Conservation (phyloP, 2,329 filamentous ascomycete species). For the Dactylellina haptotyla region DNA sequence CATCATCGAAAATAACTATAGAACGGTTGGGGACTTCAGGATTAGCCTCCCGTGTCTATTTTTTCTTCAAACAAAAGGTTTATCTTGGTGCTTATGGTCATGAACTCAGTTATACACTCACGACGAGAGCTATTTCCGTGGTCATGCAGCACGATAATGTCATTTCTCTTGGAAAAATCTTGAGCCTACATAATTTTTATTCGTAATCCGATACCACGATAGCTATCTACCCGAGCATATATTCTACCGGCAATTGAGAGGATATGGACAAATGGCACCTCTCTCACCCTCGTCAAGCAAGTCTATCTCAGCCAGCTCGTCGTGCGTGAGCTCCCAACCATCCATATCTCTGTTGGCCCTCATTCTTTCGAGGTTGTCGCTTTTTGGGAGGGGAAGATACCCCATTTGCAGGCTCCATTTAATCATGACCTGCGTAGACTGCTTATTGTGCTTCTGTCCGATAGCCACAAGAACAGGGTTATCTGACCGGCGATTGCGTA, state of each 20-base stretch:
- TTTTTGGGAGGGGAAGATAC: constrained; percentile 79
- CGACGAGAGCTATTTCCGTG: background rate
- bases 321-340: constrained; percentile 70
- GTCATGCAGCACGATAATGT: background rate
- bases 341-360: constrained; percentile 72
- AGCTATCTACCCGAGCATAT: background rate
- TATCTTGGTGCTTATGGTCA: no score
- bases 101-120: no score
- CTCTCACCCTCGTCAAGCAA: constrained; percentile 68
- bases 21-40: no score
- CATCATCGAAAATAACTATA: no score
- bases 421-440: constrained; percentile 77
- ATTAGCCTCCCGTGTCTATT: background rate
- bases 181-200: background rate
- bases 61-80: background rate
- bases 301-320: constrained; percentile 72
- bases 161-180: background rate
- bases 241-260: constrained; percentile 31
- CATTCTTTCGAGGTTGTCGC: constrained; percentile 71
- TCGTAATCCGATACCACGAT: background rate
- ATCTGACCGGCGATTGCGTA: constrained; percentile 74
- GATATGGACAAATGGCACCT: constrained; percentile 46
- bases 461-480: constrained; percentile 73
- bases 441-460: constrained; percentile 74
- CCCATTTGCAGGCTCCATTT: constrained; percentile 81